These are phyloP conservation scores for Dichomitus squalens DNA, from an alignment of 1,284 basidiomycete species.

Conservation along the genomic window DNA sequence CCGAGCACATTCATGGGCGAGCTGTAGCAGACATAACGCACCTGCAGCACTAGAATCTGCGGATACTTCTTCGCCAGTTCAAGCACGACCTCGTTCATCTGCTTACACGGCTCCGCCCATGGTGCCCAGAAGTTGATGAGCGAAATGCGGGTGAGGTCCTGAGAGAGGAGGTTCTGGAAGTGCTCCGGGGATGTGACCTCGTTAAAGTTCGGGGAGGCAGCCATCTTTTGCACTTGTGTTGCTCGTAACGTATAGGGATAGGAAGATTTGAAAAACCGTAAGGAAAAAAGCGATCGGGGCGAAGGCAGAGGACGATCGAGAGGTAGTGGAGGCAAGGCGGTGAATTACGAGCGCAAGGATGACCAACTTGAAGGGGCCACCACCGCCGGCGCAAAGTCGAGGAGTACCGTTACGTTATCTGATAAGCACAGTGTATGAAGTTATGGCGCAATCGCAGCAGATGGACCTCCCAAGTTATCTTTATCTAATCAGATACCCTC, in stretches of 20 bases:
- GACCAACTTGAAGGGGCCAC: no score
- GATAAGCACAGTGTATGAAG: no score
- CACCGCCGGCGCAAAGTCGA: no score
- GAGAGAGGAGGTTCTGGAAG: slow-evolving; percentile 75
- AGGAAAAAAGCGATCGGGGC: not conserved
- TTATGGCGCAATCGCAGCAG: no score
- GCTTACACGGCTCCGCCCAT: slow-evolving; percentile 89
- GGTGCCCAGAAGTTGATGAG: slow-evolving; percentile 92
- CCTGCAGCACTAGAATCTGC: slow-evolving; percentile 74
- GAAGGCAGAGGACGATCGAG: not conserved
- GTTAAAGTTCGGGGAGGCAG: slow-evolving; percentile 46
- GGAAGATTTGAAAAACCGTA: not conserved
- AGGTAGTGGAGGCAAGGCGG: no score
- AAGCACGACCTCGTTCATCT: slow-evolving; percentile 79
- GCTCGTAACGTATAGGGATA: not conserved
- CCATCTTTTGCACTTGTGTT: slow-evolving; percentile 14
- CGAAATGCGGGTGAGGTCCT: slow-evolving; percentile 79
- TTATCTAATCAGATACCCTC: no score
- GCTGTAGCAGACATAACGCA: no score
- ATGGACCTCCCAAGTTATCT: no score
- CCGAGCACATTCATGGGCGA: no score
- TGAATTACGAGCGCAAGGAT: no score
- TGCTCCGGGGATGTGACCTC: slow-evolving; percentile 66
- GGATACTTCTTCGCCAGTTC: slow-evolving; percentile 78
- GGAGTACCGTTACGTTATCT: no score